Evolutionary conservation across 148 eudicot genomes (phyloP), one percentile per base, ranked within the genome.

Genomic region (Chenopodium suecicum): DNA sequence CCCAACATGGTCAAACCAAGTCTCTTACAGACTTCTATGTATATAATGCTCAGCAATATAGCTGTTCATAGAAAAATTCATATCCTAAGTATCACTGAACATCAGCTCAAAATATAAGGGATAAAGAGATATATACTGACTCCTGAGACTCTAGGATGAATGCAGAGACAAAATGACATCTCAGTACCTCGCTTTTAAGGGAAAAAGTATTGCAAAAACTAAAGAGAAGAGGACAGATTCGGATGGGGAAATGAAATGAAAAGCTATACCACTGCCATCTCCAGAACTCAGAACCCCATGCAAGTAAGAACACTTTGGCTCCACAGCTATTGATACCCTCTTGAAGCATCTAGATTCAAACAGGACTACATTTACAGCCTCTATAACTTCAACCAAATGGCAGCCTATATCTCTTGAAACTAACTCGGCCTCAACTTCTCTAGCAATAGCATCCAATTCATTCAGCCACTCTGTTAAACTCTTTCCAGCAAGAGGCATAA

Each of bases 381-480:
- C 98, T 81, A 94, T 82, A 83, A 94, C 94, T 90, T 90, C 95
- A 79, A 83, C 87, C 86, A 94, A 70, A 86, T 94, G 89, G 81
- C 98, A 94, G 78, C 98, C 98, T 82, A 94, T 91, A 69, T 93
- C 98, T 85, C 98, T 89, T 48, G 94, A 79, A 78, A 89, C 90
- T 73, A 94, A 85, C 84, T 94, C 97, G 23, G 91, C 97, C 83
- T 90, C 89, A 64, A 93, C 95, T 87, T 94, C 98, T 83, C 88
- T 87, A 14, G 94, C 91, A 86, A 94, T 91, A 77, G 78, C 79
- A 82, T 94, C 95, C 81, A 94, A 83, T 82, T 94, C 98, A 23
- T n/a, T 82, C 77, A 93, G 82, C 98, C 97, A 94, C 79, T 90
- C 92, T 13, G 84, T 83, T 74, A 93, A 87, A 75, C 58, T 90